A percentile compares a stretch with the other conserved stretches of the same genome.
Evolutionary conservation across 805 yeast genomes (phyloP).

Genomic region (Schwanniomyces pseudopolymorphus): DNA sequence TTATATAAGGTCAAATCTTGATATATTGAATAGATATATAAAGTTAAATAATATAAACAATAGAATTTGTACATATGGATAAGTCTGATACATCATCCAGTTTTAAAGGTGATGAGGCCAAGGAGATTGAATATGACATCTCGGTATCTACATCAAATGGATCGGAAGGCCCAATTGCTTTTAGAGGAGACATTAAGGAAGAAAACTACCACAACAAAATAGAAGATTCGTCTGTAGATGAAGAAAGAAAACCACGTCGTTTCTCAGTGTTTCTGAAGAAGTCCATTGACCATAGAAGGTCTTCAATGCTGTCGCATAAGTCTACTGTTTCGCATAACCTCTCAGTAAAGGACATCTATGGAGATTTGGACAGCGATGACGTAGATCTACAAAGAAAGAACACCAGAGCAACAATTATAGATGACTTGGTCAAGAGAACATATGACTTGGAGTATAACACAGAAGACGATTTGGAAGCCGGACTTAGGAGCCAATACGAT

Average conservation of each 20-base stretch:
- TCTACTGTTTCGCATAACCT: conserved; percentile 7
- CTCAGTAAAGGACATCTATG: conserved; percentile 31
- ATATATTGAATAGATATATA: too few relatives aligned
- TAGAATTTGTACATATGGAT: background rate
- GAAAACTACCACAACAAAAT: background rate
- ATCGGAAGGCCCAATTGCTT: conserved; percentile 11
- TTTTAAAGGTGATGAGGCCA: conserved; percentile 4
- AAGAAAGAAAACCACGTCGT: conserved; percentile 11
- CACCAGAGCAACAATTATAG: conserved; percentile 30
- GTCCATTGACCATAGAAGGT: conserved; percentile 14
- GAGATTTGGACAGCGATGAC: conserved; percentile 28
- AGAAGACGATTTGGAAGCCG: background rate
- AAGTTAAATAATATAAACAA: too few relatives aligned
- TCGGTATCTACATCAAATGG: conserved; percentile 14
- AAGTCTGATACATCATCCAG: conserved; percentile 1
- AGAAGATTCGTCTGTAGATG: background rate
- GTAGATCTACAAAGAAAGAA: conserved; percentile 29
- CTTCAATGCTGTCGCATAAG: background rate
- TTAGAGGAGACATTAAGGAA: conserved; percentile 7
- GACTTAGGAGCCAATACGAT: background rate
- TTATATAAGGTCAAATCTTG: too few relatives aligned
- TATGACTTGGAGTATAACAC: conserved; percentile 8
- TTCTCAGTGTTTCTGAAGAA: conserved; percentile 13
- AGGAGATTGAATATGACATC: conserved; percentile 5
- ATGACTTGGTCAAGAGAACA: conserved; percentile 19